Conservation (phyloP, 768 basidiomycete genomes). For the Calocera cornea region DNA sequence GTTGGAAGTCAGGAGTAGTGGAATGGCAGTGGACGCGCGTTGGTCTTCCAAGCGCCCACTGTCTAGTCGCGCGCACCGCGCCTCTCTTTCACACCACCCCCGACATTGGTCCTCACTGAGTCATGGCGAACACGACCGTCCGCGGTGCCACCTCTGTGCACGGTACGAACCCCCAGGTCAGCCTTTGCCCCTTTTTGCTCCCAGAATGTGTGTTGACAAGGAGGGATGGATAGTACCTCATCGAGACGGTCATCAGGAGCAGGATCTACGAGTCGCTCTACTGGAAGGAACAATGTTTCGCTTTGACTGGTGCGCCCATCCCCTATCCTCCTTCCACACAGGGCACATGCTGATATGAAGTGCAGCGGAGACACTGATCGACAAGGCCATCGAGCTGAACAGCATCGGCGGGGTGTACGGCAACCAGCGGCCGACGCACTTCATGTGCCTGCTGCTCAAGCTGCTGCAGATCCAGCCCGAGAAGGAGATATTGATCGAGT, state of each 20-base stretch:
- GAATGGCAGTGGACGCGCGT: too few species aligned
- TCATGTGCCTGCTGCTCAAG: conserved; percentile 83
- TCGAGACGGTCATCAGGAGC: conserved; percentile 91
- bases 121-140: conserved; percentile 89
- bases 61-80: not conserved
- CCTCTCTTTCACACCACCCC: not conserved
- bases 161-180: conserved; percentile 93
- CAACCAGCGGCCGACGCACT: conserved; percentile 89
- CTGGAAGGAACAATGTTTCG: conserved; percentile 99
- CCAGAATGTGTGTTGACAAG: conserved; percentile 14
- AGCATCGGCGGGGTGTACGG: conserved; percentile 88
- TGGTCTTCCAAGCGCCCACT: not conserved
- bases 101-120: not conserved
- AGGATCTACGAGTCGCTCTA: conserved; percentile 88
- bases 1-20: too few species aligned
- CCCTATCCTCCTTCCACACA: not conserved
- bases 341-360: not conserved
- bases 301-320: conserved; percentile 61
- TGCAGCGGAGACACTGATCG: conserved; percentile 81
- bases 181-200: not conserved
- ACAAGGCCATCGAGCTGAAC: conserved; percentile 73
- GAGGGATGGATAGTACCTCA: conserved; percentile 52
- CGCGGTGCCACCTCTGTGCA: conserved; percentile 80
- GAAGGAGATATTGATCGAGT: conserved; percentile 92
- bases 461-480: conserved; percentile 94